Base-by-base conservation (phyloP, 805 yeast genomes). In the Yarrowia sp. region DNA sequence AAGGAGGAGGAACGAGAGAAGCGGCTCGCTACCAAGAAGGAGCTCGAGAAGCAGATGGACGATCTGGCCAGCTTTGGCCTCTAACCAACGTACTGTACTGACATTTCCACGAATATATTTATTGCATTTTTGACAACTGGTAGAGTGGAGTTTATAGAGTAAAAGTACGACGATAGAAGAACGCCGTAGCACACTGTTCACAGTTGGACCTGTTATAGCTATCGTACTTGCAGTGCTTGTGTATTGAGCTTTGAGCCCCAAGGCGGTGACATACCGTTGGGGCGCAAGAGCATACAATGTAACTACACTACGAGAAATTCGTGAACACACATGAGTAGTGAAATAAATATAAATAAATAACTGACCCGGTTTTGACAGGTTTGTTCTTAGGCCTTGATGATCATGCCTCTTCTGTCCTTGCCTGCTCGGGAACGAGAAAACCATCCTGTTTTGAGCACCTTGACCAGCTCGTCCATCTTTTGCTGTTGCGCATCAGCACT, bases 401-500 rank as follows among this genome's bases (percentile, higher is more conserved):
- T 58, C 51, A 58, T 43, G 16, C 75, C 76, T 17, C 75, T 59
- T 22, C 75, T 64, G 48, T 71, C 75, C 48, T 72, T 72, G 17
- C 69, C 74, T 0, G 67, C 62, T 26, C 75, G 62, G 9, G 74
- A 71, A 33, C 71, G 56, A 16, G 69, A 66, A 46, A 73, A 67
- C 73, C 75, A 76, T 33, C 68, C 68, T 10, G 65, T 66, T 32
- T 70, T 66, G 30, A 73, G 65, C 2, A 68, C 64, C 41, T 64
- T 62, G 16, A 83, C 74, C 64, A 85, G 72, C 61, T 81, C 83
- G 51, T 86, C 88, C n/a, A 87, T 77, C n/a, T 81, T 77, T 43
- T 76, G 77, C 69, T 87, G 92, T 65, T 82, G 81, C 22, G 81
- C 81, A 69, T 85, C 87, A 8, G 75, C 77, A 0, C 86, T 80